phyloP scores from a whole-genome alignment of 441 rosid species.

The Raphanus hybrid region DNA sequence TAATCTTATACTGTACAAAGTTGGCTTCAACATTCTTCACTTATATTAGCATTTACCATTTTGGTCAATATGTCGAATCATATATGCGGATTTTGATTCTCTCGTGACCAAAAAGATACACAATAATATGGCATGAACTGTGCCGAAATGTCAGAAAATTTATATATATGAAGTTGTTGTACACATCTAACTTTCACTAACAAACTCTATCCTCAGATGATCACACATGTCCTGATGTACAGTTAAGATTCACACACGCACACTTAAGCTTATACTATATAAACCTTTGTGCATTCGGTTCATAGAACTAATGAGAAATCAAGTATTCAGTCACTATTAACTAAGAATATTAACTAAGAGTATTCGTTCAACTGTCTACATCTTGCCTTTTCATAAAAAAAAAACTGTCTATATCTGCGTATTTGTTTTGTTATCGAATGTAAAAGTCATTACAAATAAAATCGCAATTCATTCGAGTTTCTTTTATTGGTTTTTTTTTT shows the following conservation, averaged over 20 bases:
- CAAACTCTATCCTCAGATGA: not conserved
- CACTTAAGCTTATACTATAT: not conserved
- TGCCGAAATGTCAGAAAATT: not conserved
- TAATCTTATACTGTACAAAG: slow-evolving; percentile 12
- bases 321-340: not conserved
- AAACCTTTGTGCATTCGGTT: not conserved
- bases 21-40: not conserved
- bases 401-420: not conserved
- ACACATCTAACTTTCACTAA: not conserved
- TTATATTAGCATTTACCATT: not conserved
- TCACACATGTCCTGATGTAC: not conserved
- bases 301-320: not conserved
- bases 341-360: not conserved
- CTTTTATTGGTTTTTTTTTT: not conserved
- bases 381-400: too few species aligned
- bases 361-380: not conserved
- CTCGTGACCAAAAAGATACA: not conserved
- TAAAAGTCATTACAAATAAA: not conserved
- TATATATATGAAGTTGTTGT: too few species aligned
- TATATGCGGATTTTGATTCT: slow-evolving; percentile 22
- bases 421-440: not conserved
- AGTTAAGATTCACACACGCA: slow-evolving; percentile 1
- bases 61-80: slow-evolving; percentile 11
- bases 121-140: slow-evolving; percentile 12
- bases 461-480: not conserved